These are phyloP conservation scores for Diaporthe capsici DNA, from an alignment of 2,329 filamentous ascomycete genomes.

Conservation along the genomic window DNA sequence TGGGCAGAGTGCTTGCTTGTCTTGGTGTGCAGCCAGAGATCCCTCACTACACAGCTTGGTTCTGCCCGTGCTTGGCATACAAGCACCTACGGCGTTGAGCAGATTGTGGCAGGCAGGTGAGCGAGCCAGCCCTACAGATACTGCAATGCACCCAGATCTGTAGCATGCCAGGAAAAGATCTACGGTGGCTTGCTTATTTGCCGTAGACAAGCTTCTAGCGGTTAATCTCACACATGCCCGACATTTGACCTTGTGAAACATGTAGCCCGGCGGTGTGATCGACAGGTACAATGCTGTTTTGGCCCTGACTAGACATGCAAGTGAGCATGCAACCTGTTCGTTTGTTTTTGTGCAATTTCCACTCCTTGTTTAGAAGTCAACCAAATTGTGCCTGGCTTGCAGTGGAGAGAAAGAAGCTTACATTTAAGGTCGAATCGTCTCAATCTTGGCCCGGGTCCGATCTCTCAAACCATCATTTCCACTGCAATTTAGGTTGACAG, in stretches of 20 bases:
- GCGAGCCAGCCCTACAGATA: slow-evolving; percentile 11
- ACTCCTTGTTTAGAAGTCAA: not conserved
- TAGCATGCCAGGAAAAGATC: slow-evolving; percentile 4
- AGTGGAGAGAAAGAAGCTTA: slow-evolving; percentile 31
- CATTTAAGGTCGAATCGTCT: slow-evolving; percentile 22
- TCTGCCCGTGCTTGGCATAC: not conserved
- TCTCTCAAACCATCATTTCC: slow-evolving; percentile 27
- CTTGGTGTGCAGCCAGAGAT: not conserved
- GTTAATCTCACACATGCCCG: slow-evolving; percentile 4
- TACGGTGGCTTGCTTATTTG: slow-evolving; percentile 24
- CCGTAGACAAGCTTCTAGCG: slow-evolving; percentile 24
- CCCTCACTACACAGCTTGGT: not conserved
- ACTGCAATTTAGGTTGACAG: slow-evolving; percentile 14
- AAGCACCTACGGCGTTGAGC: not conserved
- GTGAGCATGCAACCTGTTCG: not conserved
- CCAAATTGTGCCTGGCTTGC: not conserved
- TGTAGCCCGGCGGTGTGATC: slow-evolving; percentile 12
- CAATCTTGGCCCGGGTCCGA: slow-evolving; percentile 18
- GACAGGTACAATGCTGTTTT: slow-evolving; percentile 26
- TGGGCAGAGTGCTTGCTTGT: not conserved
- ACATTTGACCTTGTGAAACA: slow-evolving; percentile 26
- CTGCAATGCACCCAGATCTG: not conserved
- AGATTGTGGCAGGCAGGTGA: not conserved
- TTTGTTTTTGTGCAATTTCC: not conserved
- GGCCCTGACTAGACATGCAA: slow-evolving; percentile 15